Evolutionary conservation across 2,329 filamentous ascomycete species (phyloP).

Genomic region (Pyrenophora tritici-repentis): DNA sequence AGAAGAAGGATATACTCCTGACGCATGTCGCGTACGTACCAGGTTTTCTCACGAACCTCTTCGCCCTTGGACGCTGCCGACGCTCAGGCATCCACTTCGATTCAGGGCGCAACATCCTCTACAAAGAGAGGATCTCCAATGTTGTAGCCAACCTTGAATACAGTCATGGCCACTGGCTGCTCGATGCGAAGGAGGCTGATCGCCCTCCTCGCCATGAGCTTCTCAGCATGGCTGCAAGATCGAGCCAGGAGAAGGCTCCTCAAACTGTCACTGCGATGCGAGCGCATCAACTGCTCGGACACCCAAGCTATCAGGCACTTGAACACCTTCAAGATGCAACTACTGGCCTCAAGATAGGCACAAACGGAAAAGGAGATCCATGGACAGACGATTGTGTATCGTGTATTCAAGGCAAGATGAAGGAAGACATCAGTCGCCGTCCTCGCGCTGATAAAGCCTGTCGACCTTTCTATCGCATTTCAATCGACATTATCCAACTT

Average conservation of each 20-base stretch:
- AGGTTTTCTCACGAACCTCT: constrained; percentile 6
- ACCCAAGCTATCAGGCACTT: not conserved
- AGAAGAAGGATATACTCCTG: not conserved
- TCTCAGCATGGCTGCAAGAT: constrained; percentile 1
- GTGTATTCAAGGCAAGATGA: constrained; percentile 6
- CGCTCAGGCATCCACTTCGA: constrained; percentile 4
- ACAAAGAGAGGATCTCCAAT: too few relatives aligned
- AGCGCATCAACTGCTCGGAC: not conserved
- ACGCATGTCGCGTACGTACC: not conserved
- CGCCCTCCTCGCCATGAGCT: not conserved
- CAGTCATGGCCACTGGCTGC: too few relatives aligned
- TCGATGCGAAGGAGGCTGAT: too few relatives aligned
- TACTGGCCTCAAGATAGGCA: not conserved
- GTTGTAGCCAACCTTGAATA: too few relatives aligned
- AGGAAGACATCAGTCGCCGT: constrained; percentile 2
- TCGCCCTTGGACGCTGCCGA: not conserved
- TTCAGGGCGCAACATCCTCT: not conserved
- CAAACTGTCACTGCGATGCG: not conserved
- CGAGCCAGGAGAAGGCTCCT: not conserved
- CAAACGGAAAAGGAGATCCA: not conserved
- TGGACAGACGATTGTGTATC: not conserved
- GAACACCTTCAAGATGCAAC: constrained; percentile 2
- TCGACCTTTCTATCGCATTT: not conserved
- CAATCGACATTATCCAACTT: constrained; percentile 5
- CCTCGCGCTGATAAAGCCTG: not conserved